Percentiles rank a stretch among this genome's conserved stretches.
These are phyloP conservation scores for Gossypium schwendimanii DNA, from an alignment of 441 rosid species.

Conservation along the genomic window DNA sequence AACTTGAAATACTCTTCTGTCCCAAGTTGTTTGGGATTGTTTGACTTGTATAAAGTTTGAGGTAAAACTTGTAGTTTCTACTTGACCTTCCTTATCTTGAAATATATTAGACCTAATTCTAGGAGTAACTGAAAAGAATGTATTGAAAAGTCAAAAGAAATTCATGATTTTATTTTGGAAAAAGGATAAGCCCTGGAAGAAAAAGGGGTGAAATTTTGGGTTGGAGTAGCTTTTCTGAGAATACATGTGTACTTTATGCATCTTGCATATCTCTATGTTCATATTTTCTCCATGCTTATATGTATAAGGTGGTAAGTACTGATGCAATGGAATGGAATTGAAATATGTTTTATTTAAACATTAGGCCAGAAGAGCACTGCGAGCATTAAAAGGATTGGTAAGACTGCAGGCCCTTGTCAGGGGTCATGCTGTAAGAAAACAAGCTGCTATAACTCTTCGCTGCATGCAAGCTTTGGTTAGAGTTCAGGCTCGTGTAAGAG, in stretches of 20 bases:
- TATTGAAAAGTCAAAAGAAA: neutral
- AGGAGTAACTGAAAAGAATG: neutral
- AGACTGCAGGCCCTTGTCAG: constrained; percentile 98
- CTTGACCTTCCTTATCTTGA: neutral
- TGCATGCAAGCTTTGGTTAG: constrained; percentile 99
- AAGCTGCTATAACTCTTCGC: constrained; percentile 97
- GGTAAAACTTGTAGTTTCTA: neutral
- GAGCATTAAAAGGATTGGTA: constrained; percentile 92
- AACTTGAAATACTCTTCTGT: neutral
- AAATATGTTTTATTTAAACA: constrained; percentile 9
- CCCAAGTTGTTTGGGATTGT: neutral
- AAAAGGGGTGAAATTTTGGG: neutral
- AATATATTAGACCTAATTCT: neutral
- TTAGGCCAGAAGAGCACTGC: constrained; percentile 94
- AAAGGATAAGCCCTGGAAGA: neutral
- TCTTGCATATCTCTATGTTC: neutral
- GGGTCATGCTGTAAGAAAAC: constrained; percentile 98
- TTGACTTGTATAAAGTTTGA: neutral
- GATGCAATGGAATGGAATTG: neutral
- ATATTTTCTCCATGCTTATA: neutral
- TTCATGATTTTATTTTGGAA: neutral
- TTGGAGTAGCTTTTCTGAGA: neutral
- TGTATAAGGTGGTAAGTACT: neutral
- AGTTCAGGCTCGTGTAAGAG: constrained; percentile 97
- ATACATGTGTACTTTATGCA: neutral